These are phyloP conservation scores for Cutaneotrichosporon sp. DNA, from an alignment of 1,284 basidiomycete genomes.

Conservation along the genomic window DNA sequence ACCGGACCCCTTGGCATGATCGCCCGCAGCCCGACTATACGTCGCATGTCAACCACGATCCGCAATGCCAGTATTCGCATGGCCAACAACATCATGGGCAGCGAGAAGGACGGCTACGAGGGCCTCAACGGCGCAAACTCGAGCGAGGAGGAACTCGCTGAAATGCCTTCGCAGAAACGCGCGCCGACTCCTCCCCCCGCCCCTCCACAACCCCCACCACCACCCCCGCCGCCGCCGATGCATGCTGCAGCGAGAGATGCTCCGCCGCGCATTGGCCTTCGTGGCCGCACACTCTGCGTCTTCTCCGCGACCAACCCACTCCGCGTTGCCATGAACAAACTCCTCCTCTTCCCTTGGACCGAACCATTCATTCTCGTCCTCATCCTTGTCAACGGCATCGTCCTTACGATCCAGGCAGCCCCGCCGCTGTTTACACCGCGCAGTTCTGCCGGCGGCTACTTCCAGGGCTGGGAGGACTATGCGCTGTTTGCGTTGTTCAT, in stretches of 20 bases:
- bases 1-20: conserved; percentile 13
- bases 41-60: conserved; percentile 32
- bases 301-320: conserved; percentile 65
- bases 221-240: conserved; percentile 5
- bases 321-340: conserved; percentile 60
- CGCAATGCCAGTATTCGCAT: conserved; percentile 62
- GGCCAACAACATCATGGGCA: conserved; percentile 54
- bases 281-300: conserved; percentile 73
- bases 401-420: conserved; percentile 75
- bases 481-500: conserved; percentile 75
- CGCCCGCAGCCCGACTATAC: conserved; percentile 31
- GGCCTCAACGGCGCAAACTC: not conserved
- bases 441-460: conserved; percentile 53
- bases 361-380: conserved; percentile 78
- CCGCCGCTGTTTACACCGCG: conserved; percentile 52
- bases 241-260: not conserved
- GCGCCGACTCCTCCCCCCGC: conserved; percentile 2
- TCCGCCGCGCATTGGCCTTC: conserved; percentile 47
- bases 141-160: not conserved
- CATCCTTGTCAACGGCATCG: conserved; percentile 77
- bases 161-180: not conserved
- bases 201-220: conserved; percentile 14
- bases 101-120: conserved; percentile 48
- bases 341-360: conserved; percentile 72
- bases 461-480: conserved; percentile 80